Evolutionary conservation across 306 rosid genomes (phyloP), one percentile per base, ranked within the genome.

Genomic region (Lathyrus aphaca): DNA sequence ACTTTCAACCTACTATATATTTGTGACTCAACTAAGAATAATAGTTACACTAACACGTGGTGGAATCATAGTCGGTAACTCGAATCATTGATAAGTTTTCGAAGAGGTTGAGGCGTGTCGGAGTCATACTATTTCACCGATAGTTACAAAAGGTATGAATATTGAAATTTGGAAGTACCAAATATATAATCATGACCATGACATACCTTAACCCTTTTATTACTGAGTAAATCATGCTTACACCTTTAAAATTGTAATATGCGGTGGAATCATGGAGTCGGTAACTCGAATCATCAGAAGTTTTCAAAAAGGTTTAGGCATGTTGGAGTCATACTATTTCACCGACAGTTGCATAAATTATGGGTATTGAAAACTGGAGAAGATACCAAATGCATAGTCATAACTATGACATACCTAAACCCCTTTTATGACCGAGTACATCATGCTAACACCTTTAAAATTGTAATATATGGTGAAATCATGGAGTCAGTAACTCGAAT

Each of bases 351-450:
- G 59, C 53, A 0, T 11, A 74, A 43, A 46, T 80, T 48, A 14
- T 5, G 1, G 77, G 76, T 0, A 46, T 63, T 0, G 65, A 64
- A 18, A 46, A 69, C 0, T 74, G 73, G 59, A 45, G 5, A 8
- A 56, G 80, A 7, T 69, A 16, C 21, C 83, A 79, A 38, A 74
- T 79, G 44, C 83, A 74, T 29, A 69, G 83, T 35, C 82, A 79
- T 40, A 70, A 78, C 46, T 78, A 78, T 27, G 70, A 78, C 46
- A 71, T 49, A 19, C 79, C 82, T 53, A 27, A 73, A 8, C 74
- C 66, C 66, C 0, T 79, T 79, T 51, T 42, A 21, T 3, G 32
- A 29, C 46, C 66, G 53, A 38, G 82, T 60, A 46, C 50, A 18
- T 55, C n/a, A 3, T 30, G 35, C 35, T 30, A 4, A 30, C 7